These are phyloP conservation scores for Beauveria varroae DNA, from an alignment of 2,329 filamentous ascomycete species.

Conservation along the genomic window DNA sequence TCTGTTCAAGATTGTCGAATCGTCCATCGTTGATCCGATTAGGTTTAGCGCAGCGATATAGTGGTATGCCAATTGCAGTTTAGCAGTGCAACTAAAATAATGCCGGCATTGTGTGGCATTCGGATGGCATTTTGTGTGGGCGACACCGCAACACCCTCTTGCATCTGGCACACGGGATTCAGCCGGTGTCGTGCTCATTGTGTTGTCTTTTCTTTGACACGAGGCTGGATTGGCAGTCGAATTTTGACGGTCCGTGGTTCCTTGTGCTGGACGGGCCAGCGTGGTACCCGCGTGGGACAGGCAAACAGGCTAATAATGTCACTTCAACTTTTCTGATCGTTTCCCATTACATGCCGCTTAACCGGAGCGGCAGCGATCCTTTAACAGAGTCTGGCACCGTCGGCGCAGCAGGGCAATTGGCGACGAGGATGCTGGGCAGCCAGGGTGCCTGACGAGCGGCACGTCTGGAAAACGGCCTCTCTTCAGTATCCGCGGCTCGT, in stretches of 20 bases:
- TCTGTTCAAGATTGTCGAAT: background rate
- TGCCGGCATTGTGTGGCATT: background rate
- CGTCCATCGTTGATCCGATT: constrained; percentile 5
- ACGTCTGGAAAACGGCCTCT: background rate
- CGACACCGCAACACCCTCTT: background rate
- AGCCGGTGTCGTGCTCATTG: background rate
- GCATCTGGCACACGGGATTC: background rate
- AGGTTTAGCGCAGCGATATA: constrained; percentile 1
- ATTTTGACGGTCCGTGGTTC: background rate
- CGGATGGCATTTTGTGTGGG: background rate
- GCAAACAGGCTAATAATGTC: background rate
- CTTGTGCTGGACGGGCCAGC: background rate
- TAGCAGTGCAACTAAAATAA: background rate
- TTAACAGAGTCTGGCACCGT: background rate
- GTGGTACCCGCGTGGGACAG: background rate
- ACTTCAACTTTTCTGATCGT: background rate
- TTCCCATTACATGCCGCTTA: background rate
- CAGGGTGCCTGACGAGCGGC: background rate
- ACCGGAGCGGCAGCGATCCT: background rate
- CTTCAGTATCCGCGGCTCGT: background rate
- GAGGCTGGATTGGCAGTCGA: background rate
- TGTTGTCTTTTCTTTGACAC: background rate
- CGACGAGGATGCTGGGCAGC: background rate
- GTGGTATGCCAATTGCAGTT: background rate
- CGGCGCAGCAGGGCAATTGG: background rate